These are phyloP conservation scores for Acacia acuminata DNA, from an alignment of 306 rosid species.

Conservation along the genomic window DNA sequence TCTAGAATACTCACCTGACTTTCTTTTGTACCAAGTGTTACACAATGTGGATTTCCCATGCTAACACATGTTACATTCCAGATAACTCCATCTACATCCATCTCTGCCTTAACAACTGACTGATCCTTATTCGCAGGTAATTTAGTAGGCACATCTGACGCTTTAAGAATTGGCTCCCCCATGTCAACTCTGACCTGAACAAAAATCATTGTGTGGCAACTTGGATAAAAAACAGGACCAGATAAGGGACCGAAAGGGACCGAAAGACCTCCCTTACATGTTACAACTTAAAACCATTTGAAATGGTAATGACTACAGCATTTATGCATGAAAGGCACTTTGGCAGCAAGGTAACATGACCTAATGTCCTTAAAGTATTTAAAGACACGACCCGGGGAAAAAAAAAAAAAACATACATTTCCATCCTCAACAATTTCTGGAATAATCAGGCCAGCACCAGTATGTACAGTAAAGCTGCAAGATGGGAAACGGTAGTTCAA, in stretches of 20 bases:
- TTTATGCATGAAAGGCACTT: slow-evolving; percentile 7
- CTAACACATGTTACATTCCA: slow-evolving; percentile 97
- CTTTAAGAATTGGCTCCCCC: slow-evolving; percentile 93
- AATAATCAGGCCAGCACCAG: slow-evolving; percentile 93
- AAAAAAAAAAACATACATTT: slow-evolving; percentile 43
- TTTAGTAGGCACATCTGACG: slow-evolving; percentile 78
- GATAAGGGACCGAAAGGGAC: slow-evolving; percentile 10
- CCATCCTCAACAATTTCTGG: slow-evolving; percentile 86
- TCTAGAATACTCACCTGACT: slow-evolving; percentile 53
- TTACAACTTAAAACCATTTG: slow-evolving; percentile 5
- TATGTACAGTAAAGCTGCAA: slow-evolving; percentile 77
- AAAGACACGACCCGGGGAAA: background rate
- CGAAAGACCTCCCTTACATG: background rate
- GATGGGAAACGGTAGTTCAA: background rate
- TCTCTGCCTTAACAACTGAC: slow-evolving; percentile 63
- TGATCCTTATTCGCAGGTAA: slow-evolving; percentile 61
- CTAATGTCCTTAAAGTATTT: slow-evolving; percentile 9
- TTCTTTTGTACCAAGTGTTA: slow-evolving; percentile 65
- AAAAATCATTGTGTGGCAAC: slow-evolving; percentile 25
- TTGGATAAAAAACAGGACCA: background rate
- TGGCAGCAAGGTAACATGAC: slow-evolving; percentile 20
- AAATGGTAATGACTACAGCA: background rate
- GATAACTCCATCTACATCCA: slow-evolving; percentile 71
- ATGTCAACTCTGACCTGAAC: slow-evolving; percentile 92
- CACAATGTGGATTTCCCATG: slow-evolving; percentile 97